Evolutionary conservation across 495 filamentous ascomycete species (phyloP).

Genomic region (Parathielavia appendiculata): DNA sequence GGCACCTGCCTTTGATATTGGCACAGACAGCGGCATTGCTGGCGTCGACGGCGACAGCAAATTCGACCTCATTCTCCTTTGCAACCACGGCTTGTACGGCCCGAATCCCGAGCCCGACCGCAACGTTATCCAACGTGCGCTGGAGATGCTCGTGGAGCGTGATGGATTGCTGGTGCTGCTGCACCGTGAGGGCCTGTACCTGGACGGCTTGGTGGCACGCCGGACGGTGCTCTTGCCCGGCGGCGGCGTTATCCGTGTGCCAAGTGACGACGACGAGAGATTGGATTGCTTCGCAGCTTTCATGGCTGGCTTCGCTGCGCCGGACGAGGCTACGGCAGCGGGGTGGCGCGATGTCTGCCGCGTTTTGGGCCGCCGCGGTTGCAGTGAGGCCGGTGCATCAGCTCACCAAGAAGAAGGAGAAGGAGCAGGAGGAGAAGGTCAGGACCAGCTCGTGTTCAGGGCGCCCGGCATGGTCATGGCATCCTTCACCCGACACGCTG

Average conservation of each 20-base stretch:
- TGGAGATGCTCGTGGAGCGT: constrained; percentile 47
- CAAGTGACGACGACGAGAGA: constrained; percentile 41
- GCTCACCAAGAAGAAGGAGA: not conserved
- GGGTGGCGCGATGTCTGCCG: constrained; percentile 53
- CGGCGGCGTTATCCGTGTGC: constrained; percentile 40
- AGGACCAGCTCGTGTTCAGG: constrained; percentile 48
- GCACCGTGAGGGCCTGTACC: constrained; percentile 45
- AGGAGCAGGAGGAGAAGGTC: constrained; percentile 32
- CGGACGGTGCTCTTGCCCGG: constrained; percentile 48
- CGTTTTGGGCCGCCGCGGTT: constrained; percentile 36
- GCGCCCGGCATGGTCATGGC: constrained; percentile 47
- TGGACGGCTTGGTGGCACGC: constrained; percentile 49
- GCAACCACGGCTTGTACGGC: constrained; percentile 58
- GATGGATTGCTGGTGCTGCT: constrained; percentile 50
- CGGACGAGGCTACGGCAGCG: constrained; percentile 34
- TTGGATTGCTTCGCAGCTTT: constrained; percentile 54
- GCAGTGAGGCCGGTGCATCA: too few relatives aligned
- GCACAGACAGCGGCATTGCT: constrained; percentile 20
- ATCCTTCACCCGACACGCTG: constrained; percentile 45
- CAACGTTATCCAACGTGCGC: constrained; percentile 44
- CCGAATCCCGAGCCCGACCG: constrained; percentile 36
- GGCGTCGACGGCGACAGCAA: constrained; percentile 28
- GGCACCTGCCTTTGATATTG: constrained; percentile 22
- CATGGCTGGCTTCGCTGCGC: constrained; percentile 45
- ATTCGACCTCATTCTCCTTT: constrained; percentile 57